These are phyloP conservation scores for Neofusicoccum ribis DNA, from an alignment of 2,329 filamentous ascomycete genomes.

Conservation along the genomic window DNA sequence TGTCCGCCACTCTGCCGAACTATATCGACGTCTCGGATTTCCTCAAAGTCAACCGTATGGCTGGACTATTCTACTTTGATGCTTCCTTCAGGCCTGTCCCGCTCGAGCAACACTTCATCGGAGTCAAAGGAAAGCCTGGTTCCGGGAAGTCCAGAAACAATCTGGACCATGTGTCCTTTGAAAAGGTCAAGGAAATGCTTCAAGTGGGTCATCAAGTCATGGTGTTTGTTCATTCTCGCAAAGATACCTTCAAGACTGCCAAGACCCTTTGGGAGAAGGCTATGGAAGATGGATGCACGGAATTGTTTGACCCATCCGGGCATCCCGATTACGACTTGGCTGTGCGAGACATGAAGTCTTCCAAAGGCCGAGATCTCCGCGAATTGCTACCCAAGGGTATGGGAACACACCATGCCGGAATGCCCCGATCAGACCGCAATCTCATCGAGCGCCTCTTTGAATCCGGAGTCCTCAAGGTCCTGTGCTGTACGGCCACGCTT, in stretches of 20 bases:
- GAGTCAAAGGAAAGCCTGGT: conserved; percentile 87
- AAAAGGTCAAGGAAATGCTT: conserved; percentile 94
- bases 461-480: conserved; percentile 90
- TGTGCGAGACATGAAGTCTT: conserved; percentile 79
- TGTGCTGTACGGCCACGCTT: conserved; percentile 96
- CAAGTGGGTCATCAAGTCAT: conserved; percentile 93
- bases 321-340: conserved; percentile 82
- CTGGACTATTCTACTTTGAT: conserved; percentile 96
- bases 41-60: conserved; percentile 89
- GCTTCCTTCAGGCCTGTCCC: conserved; percentile 93
- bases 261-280: conserved; percentile 85
- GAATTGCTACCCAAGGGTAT: conserved; percentile 89
- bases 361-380: conserved; percentile 80
- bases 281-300: conserved; percentile 72
- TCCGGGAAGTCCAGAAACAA: conserved; percentile 83
- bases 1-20: conserved; percentile 94
- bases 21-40: conserved; percentile 97
- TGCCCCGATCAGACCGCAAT: conserved; percentile 92
- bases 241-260: conserved; percentile 88
- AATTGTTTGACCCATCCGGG: conserved; percentile 77
- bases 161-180: conserved; percentile 81
- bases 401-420: conserved; percentile 94
- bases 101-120: conserved; percentile 94
- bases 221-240: conserved; percentile 97
- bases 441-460: conserved; percentile 91